phyloP scores from a whole-genome alignment of 2,329 filamentous ascomycete genomes.

The Metarhizium guizhouense region DNA sequence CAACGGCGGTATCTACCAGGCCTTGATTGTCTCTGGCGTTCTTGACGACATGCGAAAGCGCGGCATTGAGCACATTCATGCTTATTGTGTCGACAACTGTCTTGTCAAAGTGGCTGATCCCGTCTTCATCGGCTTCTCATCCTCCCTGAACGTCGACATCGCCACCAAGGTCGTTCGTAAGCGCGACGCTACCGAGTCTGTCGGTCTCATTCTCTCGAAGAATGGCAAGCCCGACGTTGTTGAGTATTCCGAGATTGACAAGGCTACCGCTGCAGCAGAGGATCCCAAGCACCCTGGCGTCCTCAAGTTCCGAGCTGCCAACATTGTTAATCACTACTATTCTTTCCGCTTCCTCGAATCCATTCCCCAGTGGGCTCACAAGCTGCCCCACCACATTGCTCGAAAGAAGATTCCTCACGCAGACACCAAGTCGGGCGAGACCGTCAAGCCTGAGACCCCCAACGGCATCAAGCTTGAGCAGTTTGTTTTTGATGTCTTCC shows the following conservation, averaged over 20 bases:
- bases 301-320: constrained; percentile 93
- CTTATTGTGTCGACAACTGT: constrained; percentile 98
- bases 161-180: constrained; percentile 99
- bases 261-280: constrained; percentile 77
- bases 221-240: constrained; percentile 96
- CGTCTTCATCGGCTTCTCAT: constrained; percentile 88
- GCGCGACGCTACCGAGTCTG: constrained; percentile 90
- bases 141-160: constrained; percentile 82
- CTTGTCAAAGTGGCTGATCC: constrained; percentile 98
- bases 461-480: constrained; percentile 99
- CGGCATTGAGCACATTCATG: constrained; percentile 89
- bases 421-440: constrained; percentile 66
- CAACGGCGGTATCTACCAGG: constrained; percentile 94
- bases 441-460: constrained; percentile 83
- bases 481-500: constrained; percentile 98
- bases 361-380: constrained; percentile 77
- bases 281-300: constrained; percentile 72
- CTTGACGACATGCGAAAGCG: constrained; percentile 82
- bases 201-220: constrained; percentile 88
- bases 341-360: constrained; percentile 85
- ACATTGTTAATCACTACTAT: constrained; percentile 99
- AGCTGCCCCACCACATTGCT: constrained; percentile 89
- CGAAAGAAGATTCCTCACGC: constrained; percentile 95
- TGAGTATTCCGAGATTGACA: constrained; percentile 96
- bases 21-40: constrained; percentile 70